Evolutionary conservation across 2,329 filamentous ascomycete genomes (phyloP).

Genomic region (Anisogramma anomala): DNA sequence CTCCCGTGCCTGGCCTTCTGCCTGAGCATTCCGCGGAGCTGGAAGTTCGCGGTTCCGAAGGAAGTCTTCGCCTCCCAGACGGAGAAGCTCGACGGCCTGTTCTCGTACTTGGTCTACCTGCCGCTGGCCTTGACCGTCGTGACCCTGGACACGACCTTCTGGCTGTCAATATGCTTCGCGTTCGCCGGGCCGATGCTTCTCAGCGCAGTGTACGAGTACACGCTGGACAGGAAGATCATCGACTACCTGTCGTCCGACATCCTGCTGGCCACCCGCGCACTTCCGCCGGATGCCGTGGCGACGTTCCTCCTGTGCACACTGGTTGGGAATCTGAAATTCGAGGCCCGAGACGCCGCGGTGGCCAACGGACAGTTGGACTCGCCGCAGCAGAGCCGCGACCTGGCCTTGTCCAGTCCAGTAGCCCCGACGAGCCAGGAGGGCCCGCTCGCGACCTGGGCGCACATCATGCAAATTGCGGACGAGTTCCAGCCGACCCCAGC

Average conservation of each 20-base stretch:
- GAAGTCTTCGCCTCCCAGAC: slow-evolving; percentile 14
- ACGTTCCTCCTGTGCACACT: too few relatives aligned
- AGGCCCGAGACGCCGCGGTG: too few relatives aligned
- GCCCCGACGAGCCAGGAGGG: too few relatives aligned
- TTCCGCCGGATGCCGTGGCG: too few relatives aligned
- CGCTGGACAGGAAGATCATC: slow-evolving; percentile 19
- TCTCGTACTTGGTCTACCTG: background rate
- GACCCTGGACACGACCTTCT: slow-evolving; percentile 19
- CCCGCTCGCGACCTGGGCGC: too few relatives aligned
- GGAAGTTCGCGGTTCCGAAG: slow-evolving; percentile 17
- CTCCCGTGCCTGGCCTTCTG: slow-evolving; percentile 21
- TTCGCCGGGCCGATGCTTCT: slow-evolving; percentile 22
- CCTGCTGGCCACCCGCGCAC: too few relatives aligned
- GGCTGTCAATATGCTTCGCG: slow-evolving; percentile 21
- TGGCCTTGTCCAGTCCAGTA: too few relatives aligned
- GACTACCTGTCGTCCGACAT: slow-evolving; percentile 18
- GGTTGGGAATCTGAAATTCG: too few relatives aligned
- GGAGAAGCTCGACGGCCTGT: background rate
- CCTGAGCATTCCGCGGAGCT: slow-evolving; percentile 19
- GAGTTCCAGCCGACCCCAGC: too few relatives aligned
- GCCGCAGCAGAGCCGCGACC: too few relatives aligned
- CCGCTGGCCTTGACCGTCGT: slow-evolving; percentile 14
- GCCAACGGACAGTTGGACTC: too few relatives aligned
- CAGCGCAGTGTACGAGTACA: slow-evolving; percentile 22
- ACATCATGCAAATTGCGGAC: too few relatives aligned